These are phyloP conservation scores for Clohesyomyces aquaticus DNA, from an alignment of 495 filamentous ascomycete species.

Conservation along the genomic window DNA sequence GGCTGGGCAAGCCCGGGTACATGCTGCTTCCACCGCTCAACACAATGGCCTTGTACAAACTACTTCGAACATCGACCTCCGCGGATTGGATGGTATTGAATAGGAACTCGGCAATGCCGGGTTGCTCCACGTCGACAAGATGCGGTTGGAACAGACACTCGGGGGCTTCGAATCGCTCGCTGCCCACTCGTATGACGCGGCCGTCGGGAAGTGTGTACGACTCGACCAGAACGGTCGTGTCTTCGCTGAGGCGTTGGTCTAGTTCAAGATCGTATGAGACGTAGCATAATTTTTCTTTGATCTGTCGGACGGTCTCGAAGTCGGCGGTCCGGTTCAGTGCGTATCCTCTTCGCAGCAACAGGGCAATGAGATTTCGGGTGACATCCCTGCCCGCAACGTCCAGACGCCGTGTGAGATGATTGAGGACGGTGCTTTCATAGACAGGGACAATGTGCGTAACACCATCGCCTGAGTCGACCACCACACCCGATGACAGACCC, in stretches of 20 bases:
- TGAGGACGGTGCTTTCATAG: slow-evolving; percentile 94
- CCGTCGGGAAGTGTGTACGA: slow-evolving; percentile 96
- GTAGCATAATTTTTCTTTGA: slow-evolving; percentile 97
- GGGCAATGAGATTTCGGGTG: slow-evolving; percentile 92
- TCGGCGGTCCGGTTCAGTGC: slow-evolving; percentile 97
- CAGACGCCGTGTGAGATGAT: slow-evolving; percentile 89
- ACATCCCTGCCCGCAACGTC: slow-evolving; percentile 98
- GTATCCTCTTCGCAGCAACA: slow-evolving; percentile 93
- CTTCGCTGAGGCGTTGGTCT: slow-evolving; percentile 93
- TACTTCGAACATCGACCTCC: slow-evolving; percentile 90
- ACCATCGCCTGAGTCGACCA: slow-evolving; percentile 96
- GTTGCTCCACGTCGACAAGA: slow-evolving; percentile 95
- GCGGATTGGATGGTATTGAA: slow-evolving; percentile 98
- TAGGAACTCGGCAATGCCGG: slow-evolving; percentile 92
- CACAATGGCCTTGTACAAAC: slow-evolving; percentile 95
- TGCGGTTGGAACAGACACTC: slow-evolving; percentile 99
- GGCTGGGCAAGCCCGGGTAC: slow-evolving; percentile 93
- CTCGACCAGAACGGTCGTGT: slow-evolving; percentile 96
- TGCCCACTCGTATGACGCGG: slow-evolving; percentile 91
- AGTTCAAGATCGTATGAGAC: slow-evolving; percentile 97
- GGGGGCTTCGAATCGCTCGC: slow-evolving; percentile 95
- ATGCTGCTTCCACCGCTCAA: slow-evolving; percentile 96
- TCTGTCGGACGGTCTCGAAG: slow-evolving; percentile 98
- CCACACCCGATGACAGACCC: slow-evolving; percentile 93
- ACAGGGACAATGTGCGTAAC: slow-evolving; percentile 99